These are phyloP conservation scores for Rubia balearica DNA, from an alignment of 305 asterid species.

Conservation along the genomic window DNA sequence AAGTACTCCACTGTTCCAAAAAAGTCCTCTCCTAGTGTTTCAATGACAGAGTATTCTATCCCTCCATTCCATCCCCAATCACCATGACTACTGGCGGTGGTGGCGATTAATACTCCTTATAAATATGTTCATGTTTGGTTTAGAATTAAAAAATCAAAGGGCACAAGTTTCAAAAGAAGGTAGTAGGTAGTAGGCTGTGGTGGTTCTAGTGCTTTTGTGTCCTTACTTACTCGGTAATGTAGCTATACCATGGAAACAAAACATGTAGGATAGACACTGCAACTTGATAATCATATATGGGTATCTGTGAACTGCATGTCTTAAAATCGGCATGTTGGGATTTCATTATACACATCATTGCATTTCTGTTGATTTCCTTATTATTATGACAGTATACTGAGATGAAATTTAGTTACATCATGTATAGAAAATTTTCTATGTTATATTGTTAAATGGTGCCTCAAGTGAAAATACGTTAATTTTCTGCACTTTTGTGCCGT, in stretches of 20 bases:
- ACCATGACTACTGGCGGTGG: too few relatives aligned
- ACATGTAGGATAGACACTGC: not conserved
- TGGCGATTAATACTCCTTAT: not conserved
- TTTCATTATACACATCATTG: not conserved
- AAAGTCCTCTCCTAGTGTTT: not conserved
- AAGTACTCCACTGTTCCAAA: not conserved
- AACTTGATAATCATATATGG: not conserved
- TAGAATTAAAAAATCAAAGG: too few relatives aligned
- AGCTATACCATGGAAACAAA: not conserved
- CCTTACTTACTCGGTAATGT: not conserved
- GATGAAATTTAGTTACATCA: not conserved
- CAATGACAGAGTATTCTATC: not conserved
- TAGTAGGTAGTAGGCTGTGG: not conserved
- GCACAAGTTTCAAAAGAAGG: not conserved
- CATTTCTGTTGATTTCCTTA: not conserved
- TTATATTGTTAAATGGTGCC: not conserved
- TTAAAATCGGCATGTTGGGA: not conserved
- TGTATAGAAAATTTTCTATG: not conserved
- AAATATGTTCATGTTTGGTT: not conserved
- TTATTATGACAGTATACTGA: not conserved
- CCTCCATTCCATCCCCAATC: too few relatives aligned
- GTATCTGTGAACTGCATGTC: not conserved
- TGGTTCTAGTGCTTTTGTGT: not conserved
- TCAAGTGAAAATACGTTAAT: not conserved
- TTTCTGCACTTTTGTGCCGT: constrained; percentile 11